Conservation (phyloP, 1,139 yeast genomes). For the Kodamaea sp. region DNA sequence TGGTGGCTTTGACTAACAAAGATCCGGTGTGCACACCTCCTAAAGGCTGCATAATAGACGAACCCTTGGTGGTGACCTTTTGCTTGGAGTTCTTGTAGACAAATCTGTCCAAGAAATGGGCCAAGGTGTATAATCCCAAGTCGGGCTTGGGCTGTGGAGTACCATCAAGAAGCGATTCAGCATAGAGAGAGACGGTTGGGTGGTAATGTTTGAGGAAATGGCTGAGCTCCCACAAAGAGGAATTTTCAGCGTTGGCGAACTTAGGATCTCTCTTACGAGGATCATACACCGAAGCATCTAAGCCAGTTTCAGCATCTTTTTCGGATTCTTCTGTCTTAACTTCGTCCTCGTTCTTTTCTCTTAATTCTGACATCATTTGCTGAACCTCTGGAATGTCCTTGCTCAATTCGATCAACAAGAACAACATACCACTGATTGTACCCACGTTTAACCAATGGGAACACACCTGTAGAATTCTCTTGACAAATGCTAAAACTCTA, state of each 20-base stretch:
- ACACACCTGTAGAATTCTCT: slow-evolving; percentile 84
- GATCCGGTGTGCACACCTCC: slow-evolving; percentile 87
- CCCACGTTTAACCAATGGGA: slow-evolving; percentile 87
- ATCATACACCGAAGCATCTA: slow-evolving; percentile 54
- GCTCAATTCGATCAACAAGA: slow-evolving; percentile 64
- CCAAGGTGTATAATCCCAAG: slow-evolving; percentile 79
- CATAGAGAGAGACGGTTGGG: slow-evolving; percentile 87
- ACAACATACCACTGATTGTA: slow-evolving; percentile 87
- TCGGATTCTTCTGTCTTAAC: slow-evolving; percentile 8
- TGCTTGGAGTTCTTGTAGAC: slow-evolving; percentile 92
- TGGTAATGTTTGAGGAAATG: slow-evolving; percentile 82
- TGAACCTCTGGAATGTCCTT: slow-evolving; percentile 44
- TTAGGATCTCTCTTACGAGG: slow-evolving; percentile 89
- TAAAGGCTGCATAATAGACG: slow-evolving; percentile 96
- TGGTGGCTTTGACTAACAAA: slow-evolving; percentile 69
- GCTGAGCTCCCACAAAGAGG: slow-evolving; percentile 85
- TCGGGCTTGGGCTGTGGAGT: slow-evolving; percentile 69
- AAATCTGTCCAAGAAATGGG: slow-evolving; percentile 92
- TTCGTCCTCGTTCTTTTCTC: slow-evolving; percentile 24
- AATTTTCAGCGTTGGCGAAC: slow-evolving; percentile 75
- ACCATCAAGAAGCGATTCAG: slow-evolving; percentile 58
- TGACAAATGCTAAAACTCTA: slow-evolving; percentile 86
- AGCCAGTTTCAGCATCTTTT: slow-evolving; percentile 5
- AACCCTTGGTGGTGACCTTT: slow-evolving; percentile 69
- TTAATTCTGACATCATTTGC: slow-evolving; percentile 36